These are phyloP conservation scores for Blastobotrys serpentis DNA, from an alignment of 1,139 yeast species.

Conservation along the genomic window DNA sequence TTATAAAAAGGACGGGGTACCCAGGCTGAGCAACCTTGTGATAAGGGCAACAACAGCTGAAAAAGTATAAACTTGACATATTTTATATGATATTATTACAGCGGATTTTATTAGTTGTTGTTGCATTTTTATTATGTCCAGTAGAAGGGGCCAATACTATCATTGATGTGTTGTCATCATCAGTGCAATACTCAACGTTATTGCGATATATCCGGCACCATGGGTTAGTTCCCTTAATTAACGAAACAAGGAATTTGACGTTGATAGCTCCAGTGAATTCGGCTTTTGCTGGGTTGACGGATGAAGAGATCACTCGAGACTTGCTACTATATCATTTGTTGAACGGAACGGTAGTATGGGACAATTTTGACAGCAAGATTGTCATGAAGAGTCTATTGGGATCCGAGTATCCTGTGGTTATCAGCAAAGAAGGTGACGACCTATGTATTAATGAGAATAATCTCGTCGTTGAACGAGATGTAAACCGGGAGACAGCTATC, in stretches of 20 bases:
- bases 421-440: neutral
- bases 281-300: slow-evolving; percentile 54
- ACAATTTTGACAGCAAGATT: slow-evolving; percentile 13
- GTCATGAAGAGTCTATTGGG: slow-evolving; percentile 8
- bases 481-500: slow-evolving; percentile 60
- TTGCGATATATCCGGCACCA: slow-evolving; percentile 62
- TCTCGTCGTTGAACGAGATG: slow-evolving; percentile 58
- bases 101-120: neutral
- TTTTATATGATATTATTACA: neutral
- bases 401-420: slow-evolving; percentile 10
- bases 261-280: slow-evolving; percentile 83
- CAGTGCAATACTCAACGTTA: slow-evolving; percentile 72
- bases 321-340: slow-evolving; percentile 39
- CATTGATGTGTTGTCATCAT: slow-evolving; percentile 70
- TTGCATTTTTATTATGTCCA: neutral
- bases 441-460: slow-evolving; percentile 8
- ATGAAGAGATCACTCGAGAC: slow-evolving; percentile 31
- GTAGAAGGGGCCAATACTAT: slow-evolving; percentile 43
- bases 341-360: slow-evolving; percentile 30
- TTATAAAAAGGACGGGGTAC: neutral
- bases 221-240: slow-evolving; percentile 68
- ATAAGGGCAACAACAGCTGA: neutral
- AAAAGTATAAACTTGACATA: no score
- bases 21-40: neutral
- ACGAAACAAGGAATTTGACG: slow-evolving; percentile 65